Conservation (phyloP, 2,329 filamentous ascomycete genomes). For the Ophiostoma fasciatum region DNA sequence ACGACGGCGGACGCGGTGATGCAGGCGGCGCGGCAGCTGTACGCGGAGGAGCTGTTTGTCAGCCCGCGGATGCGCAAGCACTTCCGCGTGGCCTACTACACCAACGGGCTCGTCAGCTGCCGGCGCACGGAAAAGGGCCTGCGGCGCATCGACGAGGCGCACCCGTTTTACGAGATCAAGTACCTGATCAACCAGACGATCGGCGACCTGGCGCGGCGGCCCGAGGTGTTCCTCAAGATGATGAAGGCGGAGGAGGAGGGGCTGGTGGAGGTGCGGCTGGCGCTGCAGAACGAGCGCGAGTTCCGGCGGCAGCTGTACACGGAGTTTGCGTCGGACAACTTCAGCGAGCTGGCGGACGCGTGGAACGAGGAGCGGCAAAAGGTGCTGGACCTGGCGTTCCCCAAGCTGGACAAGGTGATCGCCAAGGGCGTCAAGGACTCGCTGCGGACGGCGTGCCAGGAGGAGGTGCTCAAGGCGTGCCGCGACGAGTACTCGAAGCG, state of each 20-base stretch:
- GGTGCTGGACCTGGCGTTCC: constrained; percentile 65
- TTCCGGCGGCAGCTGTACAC: constrained; percentile 65
- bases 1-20: constrained; percentile 62
- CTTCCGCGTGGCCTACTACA: constrained; percentile 71
- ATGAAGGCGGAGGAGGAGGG: constrained; percentile 92
- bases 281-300: constrained; percentile 58
- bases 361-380: constrained; percentile 86
- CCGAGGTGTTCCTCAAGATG: constrained; percentile 92
- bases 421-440: constrained; percentile 90
- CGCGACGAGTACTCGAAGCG: constrained; percentile 80
- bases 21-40: constrained; percentile 69
- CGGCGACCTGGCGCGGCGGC: constrained; percentile 62
- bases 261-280: constrained; percentile 70
- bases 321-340: constrained; percentile 88
- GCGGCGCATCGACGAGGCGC: constrained; percentile 83
- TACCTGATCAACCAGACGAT: constrained; percentile 87
- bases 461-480: constrained; percentile 74
- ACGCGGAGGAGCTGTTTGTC: constrained; percentile 75
- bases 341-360: constrained; percentile 83
- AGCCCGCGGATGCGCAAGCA: constrained; percentile 83
- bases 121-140: constrained; percentile 86
- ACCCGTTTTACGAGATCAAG: constrained; percentile 96
- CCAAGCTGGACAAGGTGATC: constrained; percentile 70
- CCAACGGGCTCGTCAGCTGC: constrained; percentile 72
- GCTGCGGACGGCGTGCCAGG: constrained; percentile 84